Percentiles rank a stretch among this genome's conserved stretches.
These are phyloP conservation scores for Corchorus olitorius DNA, from an alignment of 345 rosid genomes.

Conservation along the genomic window DNA sequence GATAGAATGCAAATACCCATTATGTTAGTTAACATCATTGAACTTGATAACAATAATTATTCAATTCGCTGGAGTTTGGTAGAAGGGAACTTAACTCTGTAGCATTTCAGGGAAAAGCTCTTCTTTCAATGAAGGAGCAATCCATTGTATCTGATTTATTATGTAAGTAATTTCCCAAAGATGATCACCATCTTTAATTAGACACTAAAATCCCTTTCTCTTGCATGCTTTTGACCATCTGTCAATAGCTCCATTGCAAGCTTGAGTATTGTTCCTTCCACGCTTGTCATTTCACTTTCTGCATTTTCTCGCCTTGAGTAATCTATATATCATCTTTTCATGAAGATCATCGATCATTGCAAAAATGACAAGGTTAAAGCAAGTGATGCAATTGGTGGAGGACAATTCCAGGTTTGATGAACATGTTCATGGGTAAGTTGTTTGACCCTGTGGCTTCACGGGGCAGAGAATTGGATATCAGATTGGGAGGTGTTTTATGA, in stretches of 20 bases:
- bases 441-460: not conserved
- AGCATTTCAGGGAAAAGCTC: slow-evolving; percentile 64
- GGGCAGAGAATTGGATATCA: slow-evolving; percentile 14
- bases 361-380: slow-evolving; percentile 42
- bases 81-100: too few species aligned
- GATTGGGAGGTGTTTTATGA: slow-evolving; percentile 18
- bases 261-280: too few species aligned
- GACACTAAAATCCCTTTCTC: slow-evolving; percentile 61
- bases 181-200: slow-evolving; percentile 58
- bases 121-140: slow-evolving; percentile 83
- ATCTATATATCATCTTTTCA: slow-evolving; percentile 81
- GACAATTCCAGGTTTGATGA: slow-evolving; percentile 57
- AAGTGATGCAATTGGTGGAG: slow-evolving; percentile 52
- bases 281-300: too few species aligned
- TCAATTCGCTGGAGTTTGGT: too few species aligned
- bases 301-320: slow-evolving; percentile 81
- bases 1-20: too few species aligned
- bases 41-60: too few species aligned
- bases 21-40: too few species aligned
- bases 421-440: too few species aligned
- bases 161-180: slow-evolving; percentile 83
- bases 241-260: too few species aligned
- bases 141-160: slow-evolving; percentile 80
- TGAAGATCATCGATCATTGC: slow-evolving; percentile 85
- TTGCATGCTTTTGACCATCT: slow-evolving; percentile 3